Conservation (phyloP, 176 grass and related monocot species). For the Bromus sterilis region DNA sequence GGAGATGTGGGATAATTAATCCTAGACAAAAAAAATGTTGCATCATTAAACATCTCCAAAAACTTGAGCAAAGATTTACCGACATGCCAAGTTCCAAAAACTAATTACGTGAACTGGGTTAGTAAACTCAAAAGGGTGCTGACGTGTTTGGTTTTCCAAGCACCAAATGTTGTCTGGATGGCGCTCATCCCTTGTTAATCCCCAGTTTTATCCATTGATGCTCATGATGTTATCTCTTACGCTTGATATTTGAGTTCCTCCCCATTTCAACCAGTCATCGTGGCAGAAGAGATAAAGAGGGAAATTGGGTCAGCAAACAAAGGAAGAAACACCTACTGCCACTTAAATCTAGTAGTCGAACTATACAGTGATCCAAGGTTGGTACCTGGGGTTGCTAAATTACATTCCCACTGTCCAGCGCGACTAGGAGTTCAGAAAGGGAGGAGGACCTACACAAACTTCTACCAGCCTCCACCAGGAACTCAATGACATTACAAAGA, state of each 20-base stretch:
- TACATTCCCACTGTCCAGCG: slow-evolving; percentile 3
- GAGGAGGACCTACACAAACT: slow-evolving; percentile 17
- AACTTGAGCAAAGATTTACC: not conserved
- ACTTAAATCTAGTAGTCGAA: slow-evolving; percentile 17
- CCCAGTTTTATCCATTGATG: no score
- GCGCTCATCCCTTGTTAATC: no score
- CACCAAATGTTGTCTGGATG: no score
- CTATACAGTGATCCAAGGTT: slow-evolving; percentile 29
- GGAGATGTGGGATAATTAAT: not conserved
- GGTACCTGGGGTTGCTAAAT: not conserved
- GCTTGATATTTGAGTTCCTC: no score
- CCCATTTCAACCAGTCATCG: no score
- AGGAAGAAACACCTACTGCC: not conserved
- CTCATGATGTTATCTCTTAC: no score
- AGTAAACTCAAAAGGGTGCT: no score
- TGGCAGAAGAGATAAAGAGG: no score
- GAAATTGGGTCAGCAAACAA: not conserved
- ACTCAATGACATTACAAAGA: slow-evolving; percentile 12
- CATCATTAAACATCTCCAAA: not conserved
- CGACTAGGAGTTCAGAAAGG: not conserved
- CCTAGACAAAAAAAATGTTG: not conserved
- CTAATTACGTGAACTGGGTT: no score
- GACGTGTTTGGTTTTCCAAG: no score
- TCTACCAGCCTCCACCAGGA: slow-evolving; percentile 25
- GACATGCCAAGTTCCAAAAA: not conserved